A percentile compares a stretch with the other conserved stretches of the same genome.
Evolutionary conservation across 495 filamentous ascomycete genomes (phyloP).

Genomic region (Talaromyces proteolyticus): DNA sequence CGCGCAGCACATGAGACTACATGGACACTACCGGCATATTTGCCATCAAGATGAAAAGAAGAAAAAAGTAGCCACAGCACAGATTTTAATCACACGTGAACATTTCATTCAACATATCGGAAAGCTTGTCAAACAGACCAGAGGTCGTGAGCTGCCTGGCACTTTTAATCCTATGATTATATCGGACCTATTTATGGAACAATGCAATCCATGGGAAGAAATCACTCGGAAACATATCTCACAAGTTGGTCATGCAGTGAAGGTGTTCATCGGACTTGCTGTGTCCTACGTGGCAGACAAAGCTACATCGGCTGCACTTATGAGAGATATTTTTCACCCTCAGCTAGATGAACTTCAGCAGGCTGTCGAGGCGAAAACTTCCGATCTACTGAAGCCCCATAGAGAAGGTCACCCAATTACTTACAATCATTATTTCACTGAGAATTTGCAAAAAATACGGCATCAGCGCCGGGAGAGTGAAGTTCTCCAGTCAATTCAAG

Average conservation of each 20-base stretch:
- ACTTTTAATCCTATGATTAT: slow-evolving; percentile 46
- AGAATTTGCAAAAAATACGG: slow-evolving; percentile 36
- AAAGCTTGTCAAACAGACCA: slow-evolving; percentile 29
- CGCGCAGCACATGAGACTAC: slow-evolving; percentile 30
- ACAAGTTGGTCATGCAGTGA: slow-evolving; percentile 25
- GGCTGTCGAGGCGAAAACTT: slow-evolving; percentile 15
- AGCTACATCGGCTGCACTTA: slow-evolving; percentile 30
- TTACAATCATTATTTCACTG: slow-evolving; percentile 51
- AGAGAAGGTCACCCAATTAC: slow-evolving; percentile 36
- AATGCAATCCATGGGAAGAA: slow-evolving; percentile 37
- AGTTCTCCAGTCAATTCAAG: slow-evolving; percentile 7
- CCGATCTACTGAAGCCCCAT: slow-evolving; percentile 15
- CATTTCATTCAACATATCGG: slow-evolving; percentile 32
- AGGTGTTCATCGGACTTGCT: slow-evolving; percentile 26
- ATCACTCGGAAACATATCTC: slow-evolving; percentile 30
- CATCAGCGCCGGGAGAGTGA: slow-evolving; percentile 18
- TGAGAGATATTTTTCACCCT: slow-evolving; percentile 32
- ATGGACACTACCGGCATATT: slow-evolving; percentile 35
- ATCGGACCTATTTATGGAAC: slow-evolving; percentile 43
- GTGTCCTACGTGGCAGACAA: slow-evolving; percentile 25
- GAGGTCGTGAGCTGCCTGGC: slow-evolving; percentile 43
- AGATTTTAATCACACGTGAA: slow-evolving; percentile 20
- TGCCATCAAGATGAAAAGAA: slow-evolving; percentile 3
- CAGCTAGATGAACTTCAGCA: slow-evolving; percentile 18
- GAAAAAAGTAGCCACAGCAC: no score